These are phyloP conservation scores for Nosema muscidifuracis DNA, from an alignment of 371 early-diverging fungal genomes.

Conservation along the genomic window DNA sequence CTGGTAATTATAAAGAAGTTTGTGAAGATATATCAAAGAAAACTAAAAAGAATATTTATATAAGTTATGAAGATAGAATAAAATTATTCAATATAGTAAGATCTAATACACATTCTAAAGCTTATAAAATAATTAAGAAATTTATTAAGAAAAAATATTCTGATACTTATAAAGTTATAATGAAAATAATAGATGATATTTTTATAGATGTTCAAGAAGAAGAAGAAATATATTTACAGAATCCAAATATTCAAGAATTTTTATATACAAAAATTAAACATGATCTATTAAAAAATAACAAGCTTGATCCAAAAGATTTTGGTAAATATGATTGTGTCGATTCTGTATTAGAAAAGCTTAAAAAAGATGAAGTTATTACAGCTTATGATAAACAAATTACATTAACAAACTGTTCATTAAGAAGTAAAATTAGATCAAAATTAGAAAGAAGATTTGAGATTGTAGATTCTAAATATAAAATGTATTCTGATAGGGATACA, in stretches of 20 bases:
- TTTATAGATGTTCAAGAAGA: neutral
- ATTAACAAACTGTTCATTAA: neutral
- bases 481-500: conserved; percentile 13
- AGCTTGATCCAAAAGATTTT: neutral
- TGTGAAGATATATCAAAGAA: neutral
- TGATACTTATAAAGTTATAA: neutral
- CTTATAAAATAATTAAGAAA: neutral
- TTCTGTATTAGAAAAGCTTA: neutral
- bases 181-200: neutral
- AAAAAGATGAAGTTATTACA: neutral
- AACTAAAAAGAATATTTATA: neutral
- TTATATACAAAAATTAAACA: conserved; percentile 18
- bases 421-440: neutral
- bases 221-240: neutral
- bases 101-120: neutral
- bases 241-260: neutral
- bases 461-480: neutral
- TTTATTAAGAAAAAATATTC: neutral
- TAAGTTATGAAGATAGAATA: conserved; percentile 2
- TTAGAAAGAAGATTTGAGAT: neutral
- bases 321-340: neutral
- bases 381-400: neutral
- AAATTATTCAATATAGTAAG: neutral
- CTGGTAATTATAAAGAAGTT: neutral
- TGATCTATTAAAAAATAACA: neutral